Conservation (phyloP, 1,284 basidiomycete species). For the Pseudozyma flocculosa region DNA sequence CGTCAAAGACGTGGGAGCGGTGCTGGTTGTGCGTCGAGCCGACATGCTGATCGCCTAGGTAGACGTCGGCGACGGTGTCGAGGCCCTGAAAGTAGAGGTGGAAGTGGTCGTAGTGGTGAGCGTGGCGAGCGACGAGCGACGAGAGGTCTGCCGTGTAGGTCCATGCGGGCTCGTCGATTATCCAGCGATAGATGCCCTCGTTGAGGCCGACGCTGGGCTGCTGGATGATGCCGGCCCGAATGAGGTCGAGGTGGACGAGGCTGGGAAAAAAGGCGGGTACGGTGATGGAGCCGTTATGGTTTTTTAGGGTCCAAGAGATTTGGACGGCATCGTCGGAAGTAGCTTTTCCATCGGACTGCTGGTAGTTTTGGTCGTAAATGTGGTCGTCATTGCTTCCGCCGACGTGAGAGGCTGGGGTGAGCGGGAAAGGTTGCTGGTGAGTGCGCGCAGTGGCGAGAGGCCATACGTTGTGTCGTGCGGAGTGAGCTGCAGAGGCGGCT, state of each 20-base stretch:
- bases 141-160: conserved; percentile 66
- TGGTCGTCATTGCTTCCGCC: too few relatives aligned
- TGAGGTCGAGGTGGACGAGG: conserved; percentile 66
- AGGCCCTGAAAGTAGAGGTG: conserved; percentile 67
- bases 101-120: conserved; percentile 53
- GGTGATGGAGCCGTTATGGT: conserved; percentile 64
- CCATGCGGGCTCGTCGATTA: conserved; percentile 65
- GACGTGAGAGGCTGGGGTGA: too few relatives aligned
- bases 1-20: conserved; percentile 64
- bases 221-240: too few relatives aligned
- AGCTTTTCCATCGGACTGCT: too few relatives aligned
- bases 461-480: conserved; percentile 8
- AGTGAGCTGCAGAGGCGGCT: too few relatives aligned
- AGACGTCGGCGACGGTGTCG: conserved; percentile 66
- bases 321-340: too few relatives aligned
- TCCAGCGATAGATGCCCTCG: conserved; percentile 66
- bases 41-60: conserved; percentile 63
- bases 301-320: conserved; percentile 66
- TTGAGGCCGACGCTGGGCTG: conserved; percentile 66
- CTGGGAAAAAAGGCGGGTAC: conserved; percentile 65
- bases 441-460: conserved; percentile 7
- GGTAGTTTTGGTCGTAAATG: too few relatives aligned
- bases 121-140: conserved; percentile 58
- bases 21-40: conserved; percentile 68
- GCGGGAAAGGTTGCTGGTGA: conserved; percentile 17